These are phyloP conservation scores for Juncus effusus DNA, from an alignment of 176 grass and related monocot genomes.

Conservation along the genomic window DNA sequence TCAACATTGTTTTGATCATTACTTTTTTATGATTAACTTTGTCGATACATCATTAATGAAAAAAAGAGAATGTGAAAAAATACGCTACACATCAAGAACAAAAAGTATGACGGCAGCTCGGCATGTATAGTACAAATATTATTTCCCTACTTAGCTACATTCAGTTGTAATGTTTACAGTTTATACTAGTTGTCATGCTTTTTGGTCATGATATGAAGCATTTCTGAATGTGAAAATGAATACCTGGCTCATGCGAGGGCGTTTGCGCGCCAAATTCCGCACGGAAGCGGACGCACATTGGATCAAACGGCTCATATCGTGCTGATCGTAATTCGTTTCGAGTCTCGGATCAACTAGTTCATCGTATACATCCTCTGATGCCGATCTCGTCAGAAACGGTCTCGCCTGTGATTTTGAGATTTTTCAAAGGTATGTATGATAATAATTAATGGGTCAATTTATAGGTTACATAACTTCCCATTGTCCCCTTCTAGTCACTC, in stretches of 20 bases:
- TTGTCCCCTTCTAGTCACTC: too few species aligned
- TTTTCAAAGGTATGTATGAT: neutral
- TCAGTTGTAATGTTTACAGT: neutral
- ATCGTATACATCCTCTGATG: conserved; percentile 51
- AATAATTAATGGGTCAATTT: neutral
- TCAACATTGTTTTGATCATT: neutral
- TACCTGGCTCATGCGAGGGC: conserved; percentile 76
- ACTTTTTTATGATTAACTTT: neutral
- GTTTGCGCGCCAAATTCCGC: conserved; percentile 52
- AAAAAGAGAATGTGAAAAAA: too few species aligned
- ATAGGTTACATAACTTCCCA: neutral
- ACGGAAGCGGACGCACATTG: conserved; percentile 72
- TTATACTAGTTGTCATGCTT: neutral
- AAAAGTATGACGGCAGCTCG: neutral
- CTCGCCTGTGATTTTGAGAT: conserved; percentile 35
- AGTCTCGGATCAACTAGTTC: conserved; percentile 50
- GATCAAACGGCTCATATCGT: conserved; percentile 65
- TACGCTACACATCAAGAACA: too few species aligned
- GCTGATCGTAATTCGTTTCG: conserved; percentile 49
- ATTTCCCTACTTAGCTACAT: neutral
- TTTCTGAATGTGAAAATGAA: neutral
- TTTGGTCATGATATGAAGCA: neutral
- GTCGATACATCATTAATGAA: neutral
- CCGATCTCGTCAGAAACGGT: conserved; percentile 47
- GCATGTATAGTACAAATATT: neutral